Base-by-base conservation (phyloP, 1,284 basidiomycete genomes). In the Rhodotorula mucilaginosa region DNA sequence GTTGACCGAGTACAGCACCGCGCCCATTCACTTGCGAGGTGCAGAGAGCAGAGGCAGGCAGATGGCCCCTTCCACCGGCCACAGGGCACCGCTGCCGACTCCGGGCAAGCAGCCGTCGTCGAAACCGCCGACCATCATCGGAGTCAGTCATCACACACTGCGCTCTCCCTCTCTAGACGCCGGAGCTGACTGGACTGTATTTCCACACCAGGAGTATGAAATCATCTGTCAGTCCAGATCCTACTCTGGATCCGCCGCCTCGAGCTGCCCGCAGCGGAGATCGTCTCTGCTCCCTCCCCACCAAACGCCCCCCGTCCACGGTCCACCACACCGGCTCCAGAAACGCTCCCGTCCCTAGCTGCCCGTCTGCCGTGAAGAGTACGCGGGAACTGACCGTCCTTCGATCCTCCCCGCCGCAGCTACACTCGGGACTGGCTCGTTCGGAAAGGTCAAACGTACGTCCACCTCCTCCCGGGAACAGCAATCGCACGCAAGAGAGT, bases 401-500 rank as follows among this genome's bases (percentile, higher is more conserved):
- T 8, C 12, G 16, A 2, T 5, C 29, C 1, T n/a, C 2, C 10
- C 16, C n/a, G 39, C 39, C 39, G 15, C 66, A 72, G 67, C 84
- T 67, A 86, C 85, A 1, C 79, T 86, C 15, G 85, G 86, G 0
- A 83, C 84, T 72, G 96, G 96, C 26, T 95, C 92, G 19, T 99
- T 98, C 82, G 96, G 95, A 70, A 97, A 97, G 82, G 96, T 99
- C 80, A 98, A 97, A 85, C 91, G 94, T 96, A 82, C 82, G 92
- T 79, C 21, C 7, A 34, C 34, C 34, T 8, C 49, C n/a, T 21
- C 39, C 46, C 49, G 12, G 57, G 58, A 47, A 57, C 31, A 19
- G 23, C 19, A 19, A 12, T 8, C 58, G 59, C 16, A 10, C 51
- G 56, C 46, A 13, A 21, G 16, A 3, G 16, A 3, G 26, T 31